These are phyloP conservation scores for Podospora pseudopauciseta DNA, from an alignment of 495 filamentous ascomycete species.

Conservation along the genomic window DNA sequence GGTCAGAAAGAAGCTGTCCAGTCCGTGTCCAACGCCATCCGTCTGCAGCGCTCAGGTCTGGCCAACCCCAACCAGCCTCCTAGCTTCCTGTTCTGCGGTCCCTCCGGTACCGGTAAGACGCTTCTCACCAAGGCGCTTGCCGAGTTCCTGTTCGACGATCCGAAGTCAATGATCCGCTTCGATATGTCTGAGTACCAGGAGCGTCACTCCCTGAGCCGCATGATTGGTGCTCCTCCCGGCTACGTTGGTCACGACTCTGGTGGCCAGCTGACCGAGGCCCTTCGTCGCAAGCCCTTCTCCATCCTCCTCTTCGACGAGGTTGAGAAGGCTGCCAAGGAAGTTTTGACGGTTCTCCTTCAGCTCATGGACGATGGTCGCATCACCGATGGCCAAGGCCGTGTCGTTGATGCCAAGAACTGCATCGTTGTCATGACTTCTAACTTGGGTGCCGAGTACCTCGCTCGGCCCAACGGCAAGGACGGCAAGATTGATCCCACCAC, in stretches of 20 bases:
- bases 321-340: slow-evolving; percentile 97
- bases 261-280: slow-evolving; percentile 89
- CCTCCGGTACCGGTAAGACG: slow-evolving; percentile 96
- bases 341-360: slow-evolving; percentile 91
- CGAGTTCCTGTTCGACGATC: slow-evolving; percentile 96
- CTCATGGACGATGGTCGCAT: slow-evolving; percentile 99
- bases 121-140: slow-evolving; percentile 93
- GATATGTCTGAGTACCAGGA: slow-evolving; percentile 99
- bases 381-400: slow-evolving; percentile 91
- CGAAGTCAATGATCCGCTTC: slow-evolving; percentile 97
- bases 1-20: slow-evolving; percentile 94
- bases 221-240: slow-evolving; percentile 96
- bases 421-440: slow-evolving; percentile 99
- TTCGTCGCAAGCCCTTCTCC: slow-evolving; percentile 92
- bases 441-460: slow-evolving; percentile 88
- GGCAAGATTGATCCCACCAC: slow-evolving; percentile 87
- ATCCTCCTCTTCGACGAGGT: slow-evolving; percentile 98
- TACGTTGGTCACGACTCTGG: slow-evolving; percentile 97
- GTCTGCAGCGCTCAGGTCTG: slow-evolving; percentile 88
- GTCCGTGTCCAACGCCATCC: slow-evolving; percentile 91
- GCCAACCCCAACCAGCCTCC: slow-evolving; percentile 93
- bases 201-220: slow-evolving; percentile 88
- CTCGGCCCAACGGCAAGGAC: slow-evolving; percentile 68
- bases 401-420: slow-evolving; percentile 94
- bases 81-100: slow-evolving; percentile 97